phyloP scores from a whole-genome alignment of 805 yeast species.

The Ogataea saltuana region DNA sequence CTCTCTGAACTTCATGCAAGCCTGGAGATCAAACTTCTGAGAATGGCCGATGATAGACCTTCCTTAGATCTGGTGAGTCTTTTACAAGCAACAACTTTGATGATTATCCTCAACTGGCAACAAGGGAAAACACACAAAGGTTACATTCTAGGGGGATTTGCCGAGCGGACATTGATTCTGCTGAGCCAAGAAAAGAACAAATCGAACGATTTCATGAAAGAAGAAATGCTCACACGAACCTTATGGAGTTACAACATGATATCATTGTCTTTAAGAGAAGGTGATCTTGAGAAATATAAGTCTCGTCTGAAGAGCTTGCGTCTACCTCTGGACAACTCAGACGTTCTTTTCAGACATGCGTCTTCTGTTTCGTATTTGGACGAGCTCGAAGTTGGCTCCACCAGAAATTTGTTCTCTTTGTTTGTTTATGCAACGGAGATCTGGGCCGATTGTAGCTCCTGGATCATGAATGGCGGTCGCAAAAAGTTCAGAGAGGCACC shows the following conservation, averaged over 20 bases:
- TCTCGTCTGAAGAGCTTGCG: constrained; percentile 10
- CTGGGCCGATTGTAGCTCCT: constrained; percentile 21
- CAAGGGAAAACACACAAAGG: constrained; percentile 21
- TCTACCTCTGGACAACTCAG: constrained; percentile 17
- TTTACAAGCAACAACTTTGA: constrained; percentile 16
- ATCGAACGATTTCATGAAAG: constrained; percentile 3
- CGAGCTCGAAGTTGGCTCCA: constrained; percentile 7
- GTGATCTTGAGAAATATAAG: constrained; percentile 11
- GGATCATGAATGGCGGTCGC: constrained; percentile 16
- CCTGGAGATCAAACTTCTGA: constrained; percentile 12
- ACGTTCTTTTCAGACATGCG: constrained; percentile 15
- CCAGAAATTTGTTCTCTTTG: constrained; percentile 15
- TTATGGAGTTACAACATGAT: constrained; percentile 22
- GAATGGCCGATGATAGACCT: constrained; percentile 7
- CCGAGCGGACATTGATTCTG: constrained; percentile 14
- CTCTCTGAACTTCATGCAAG: background rate
- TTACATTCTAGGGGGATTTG: constrained; percentile 20
- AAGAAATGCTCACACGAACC: constrained; percentile 17
- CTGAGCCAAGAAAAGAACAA: constrained; percentile 11
- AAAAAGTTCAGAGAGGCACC: constrained; percentile 14
- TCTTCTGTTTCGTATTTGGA: constrained; percentile 5
- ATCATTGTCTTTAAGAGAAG: constrained; percentile 18
- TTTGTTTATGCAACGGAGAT: constrained; percentile 17
- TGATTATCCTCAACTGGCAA: constrained; percentile 19
- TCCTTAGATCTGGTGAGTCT: constrained; percentile 15